phyloP scores from a whole-genome alignment of 306 rosid species.

The Vachellia collinsii region DNA sequence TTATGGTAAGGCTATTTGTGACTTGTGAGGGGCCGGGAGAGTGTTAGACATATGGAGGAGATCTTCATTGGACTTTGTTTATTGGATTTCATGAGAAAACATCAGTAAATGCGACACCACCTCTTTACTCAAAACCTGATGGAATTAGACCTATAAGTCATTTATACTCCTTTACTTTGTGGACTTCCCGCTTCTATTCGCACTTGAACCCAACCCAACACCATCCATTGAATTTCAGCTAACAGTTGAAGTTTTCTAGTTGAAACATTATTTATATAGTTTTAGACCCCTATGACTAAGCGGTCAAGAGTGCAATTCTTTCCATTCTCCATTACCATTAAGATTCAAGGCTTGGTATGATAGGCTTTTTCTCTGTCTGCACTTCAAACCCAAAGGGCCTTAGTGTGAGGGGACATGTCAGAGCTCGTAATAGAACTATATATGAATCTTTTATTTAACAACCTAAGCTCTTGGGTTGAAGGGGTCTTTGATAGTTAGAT shows the following conservation, averaged over 20 bases:
- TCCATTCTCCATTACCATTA: background rate
- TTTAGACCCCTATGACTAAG: background rate
- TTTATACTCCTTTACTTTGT: background rate
- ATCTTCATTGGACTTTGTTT: background rate
- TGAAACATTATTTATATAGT: background rate
- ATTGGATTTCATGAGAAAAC: background rate
- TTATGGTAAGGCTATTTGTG: background rate
- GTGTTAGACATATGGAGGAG: background rate
- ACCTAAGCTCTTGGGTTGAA: background rate
- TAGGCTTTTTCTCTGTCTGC: background rate
- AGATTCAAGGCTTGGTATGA: background rate
- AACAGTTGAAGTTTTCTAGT: background rate
- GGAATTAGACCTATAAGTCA: background rate
- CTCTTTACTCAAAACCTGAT: background rate
- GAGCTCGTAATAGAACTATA: background rate
- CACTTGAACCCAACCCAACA: background rate
- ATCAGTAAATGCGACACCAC: background rate
- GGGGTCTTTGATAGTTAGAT: background rate
- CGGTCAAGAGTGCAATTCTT: background rate
- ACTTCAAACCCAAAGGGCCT: background rate
- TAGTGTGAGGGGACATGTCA: background rate
- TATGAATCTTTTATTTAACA: background rate
- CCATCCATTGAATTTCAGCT: background rate
- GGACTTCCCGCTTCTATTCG: background rate
- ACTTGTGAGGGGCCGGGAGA: background rate